A percentile compares a stretch with the other conserved stretches of the same genome.
These are phyloP conservation scores for Termitomyces sp. DNA, from an alignment of 768 basidiomycete genomes.

Conservation along the genomic window DNA sequence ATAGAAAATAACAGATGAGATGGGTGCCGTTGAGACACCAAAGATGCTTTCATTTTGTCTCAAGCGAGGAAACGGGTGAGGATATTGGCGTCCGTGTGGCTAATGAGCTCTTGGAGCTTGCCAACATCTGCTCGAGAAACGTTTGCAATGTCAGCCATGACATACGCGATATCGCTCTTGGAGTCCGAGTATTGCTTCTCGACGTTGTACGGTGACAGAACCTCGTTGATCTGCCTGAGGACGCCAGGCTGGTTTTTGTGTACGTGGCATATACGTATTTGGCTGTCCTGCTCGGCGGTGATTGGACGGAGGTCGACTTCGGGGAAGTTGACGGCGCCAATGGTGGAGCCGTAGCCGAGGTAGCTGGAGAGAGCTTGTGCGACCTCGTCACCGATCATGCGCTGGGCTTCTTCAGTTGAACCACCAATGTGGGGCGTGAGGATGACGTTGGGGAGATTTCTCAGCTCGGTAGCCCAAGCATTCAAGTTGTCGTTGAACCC, in stretches of 20 bases:
- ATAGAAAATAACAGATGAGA: conserved; percentile 18
- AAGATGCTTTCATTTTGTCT: conserved; percentile 7
- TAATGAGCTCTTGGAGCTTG: conserved; percentile 75
- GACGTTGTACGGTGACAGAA: conserved; percentile 92
- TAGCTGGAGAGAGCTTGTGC: conserved; percentile 82
- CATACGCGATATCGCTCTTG: conserved; percentile 88
- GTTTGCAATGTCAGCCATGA: conserved; percentile 95
- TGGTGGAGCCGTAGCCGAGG: conserved; percentile 85
- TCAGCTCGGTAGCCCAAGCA: conserved; percentile 74
- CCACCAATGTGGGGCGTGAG: conserved; percentile 99
- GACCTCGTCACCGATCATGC: conserved; percentile 96
- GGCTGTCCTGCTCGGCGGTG: conserved; percentile 72
- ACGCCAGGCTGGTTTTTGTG: conserved; percentile 97
- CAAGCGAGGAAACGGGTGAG: conserved; percentile 81
- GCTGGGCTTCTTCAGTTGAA: conserved; percentile 97
- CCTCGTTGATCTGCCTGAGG: conserved; percentile 91
- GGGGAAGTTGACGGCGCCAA: conserved; percentile 98
- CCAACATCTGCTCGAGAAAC: conserved; percentile 81
- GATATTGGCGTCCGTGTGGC: conserved; percentile 80
- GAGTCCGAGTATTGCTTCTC: conserved; percentile 99
- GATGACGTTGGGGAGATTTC: conserved; percentile 83
- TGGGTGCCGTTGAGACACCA: conserved; percentile 14
- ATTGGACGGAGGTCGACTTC: conserved; percentile 96
- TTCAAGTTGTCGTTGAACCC: conserved; percentile 89
- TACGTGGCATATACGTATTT: conserved; percentile 91